Base-by-base conservation (phyloP, 306 rosid species). In the Psophocarpus tetragonolobus region DNA sequence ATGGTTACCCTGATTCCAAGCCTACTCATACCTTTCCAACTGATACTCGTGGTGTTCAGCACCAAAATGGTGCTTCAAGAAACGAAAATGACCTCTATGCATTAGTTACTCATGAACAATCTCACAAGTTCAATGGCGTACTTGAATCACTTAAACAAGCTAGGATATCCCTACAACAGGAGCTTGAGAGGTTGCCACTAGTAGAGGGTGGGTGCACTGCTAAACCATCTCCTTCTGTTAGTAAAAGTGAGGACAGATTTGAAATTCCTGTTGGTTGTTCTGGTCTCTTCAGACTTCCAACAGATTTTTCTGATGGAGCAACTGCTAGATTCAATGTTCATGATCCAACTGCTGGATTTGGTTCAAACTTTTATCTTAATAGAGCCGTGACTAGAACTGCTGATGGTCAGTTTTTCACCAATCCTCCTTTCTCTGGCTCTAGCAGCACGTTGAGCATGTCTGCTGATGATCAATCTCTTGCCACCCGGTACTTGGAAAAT, bases 91-190 rank as follows among this genome's bases (percentile, higher is more conserved):
- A 94, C 74, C 83, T 24, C 64, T 78, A 80, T 77, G 96, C 93
- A 47, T 74, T 92, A 83, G 97, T 95, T 79, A 89, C 87, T 78
- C 95, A 77, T 42, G 76, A 87, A 41, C 85, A 86, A 39, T 80
- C 88, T 80, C 81, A 33, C 15, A 54, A 65, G 30, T 81, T 92
- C 77, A 74, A 78, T 41, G 86, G 93, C 64, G 88, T 92, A 26
- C 91, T 95, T 69, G 91, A 91, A 54, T 93, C 98, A 23, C 98
- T 95, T 51, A 85, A 88, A 84, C 87, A 91, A 80, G 97, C 97
- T 20, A 95, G 35, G 85, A 53, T 82, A 15, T 87, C 93, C 54
- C 81, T 95, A 4, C 85, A 86, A 65, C 85, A 83, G 78, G 89
- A 90, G 77, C 88, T 95, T 70, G 86, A 69, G 29, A 77, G 74